Evolutionary conservation across 2,329 filamentous ascomycete genomes (phyloP).

Genomic region (Hysterium pulicare): DNA sequence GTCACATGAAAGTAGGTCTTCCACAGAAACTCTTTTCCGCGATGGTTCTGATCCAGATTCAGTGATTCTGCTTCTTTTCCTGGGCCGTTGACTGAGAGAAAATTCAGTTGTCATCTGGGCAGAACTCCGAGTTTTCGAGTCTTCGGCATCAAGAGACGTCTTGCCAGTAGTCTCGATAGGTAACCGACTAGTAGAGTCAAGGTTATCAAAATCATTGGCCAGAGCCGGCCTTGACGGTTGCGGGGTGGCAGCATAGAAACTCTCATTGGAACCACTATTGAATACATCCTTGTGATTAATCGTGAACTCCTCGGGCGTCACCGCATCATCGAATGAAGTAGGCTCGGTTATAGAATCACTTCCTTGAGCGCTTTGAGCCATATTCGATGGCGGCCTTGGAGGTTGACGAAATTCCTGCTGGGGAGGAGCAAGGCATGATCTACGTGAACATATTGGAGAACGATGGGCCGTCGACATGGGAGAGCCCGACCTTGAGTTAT

Average conservation of each 20-base stretch:
- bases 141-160: no score
- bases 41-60: no score
- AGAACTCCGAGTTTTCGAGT: no score
- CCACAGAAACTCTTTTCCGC: no score
- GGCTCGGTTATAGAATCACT: constrained; percentile 41
- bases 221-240: constrained; percentile 52
- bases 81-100: no score
- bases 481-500: constrained; percentile 88
- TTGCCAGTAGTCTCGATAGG: constrained; percentile 17
- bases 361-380: no score
- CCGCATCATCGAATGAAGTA: constrained; percentile 42
- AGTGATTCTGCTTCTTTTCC: no score
- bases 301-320: constrained; percentile 47
- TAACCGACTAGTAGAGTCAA: constrained; percentile 39
- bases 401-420: not conserved
- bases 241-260: constrained; percentile 58
- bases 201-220: constrained; percentile 31
- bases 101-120: no score
- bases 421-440: not conserved
- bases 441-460: constrained; percentile 44
- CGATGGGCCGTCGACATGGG: constrained; percentile 94
- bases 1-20: no score
- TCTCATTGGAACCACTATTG: constrained; percentile 55
- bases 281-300: constrained; percentile 61
- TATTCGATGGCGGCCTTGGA: not conserved